These are phyloP conservation scores for Rhodotorula sp. DNA, from an alignment of 1,284 basidiomycete species.

Conservation along the genomic window DNA sequence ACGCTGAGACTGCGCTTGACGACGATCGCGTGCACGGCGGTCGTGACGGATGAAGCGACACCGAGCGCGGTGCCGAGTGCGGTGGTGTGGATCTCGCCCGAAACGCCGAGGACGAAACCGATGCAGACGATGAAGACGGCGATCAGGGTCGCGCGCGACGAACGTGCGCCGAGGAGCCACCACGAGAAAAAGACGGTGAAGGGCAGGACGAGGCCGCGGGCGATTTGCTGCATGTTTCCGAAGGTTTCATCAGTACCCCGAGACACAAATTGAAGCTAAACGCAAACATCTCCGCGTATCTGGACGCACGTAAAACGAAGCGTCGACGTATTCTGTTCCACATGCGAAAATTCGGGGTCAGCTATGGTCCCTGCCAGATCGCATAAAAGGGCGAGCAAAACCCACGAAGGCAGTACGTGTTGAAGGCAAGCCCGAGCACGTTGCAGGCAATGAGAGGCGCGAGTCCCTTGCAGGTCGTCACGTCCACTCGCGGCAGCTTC, in stretches of 20 bases:
- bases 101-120: constrained; percentile 79
- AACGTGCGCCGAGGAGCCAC: constrained; percentile 59
- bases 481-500: constrained; percentile 55
- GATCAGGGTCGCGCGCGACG: constrained; percentile 54
- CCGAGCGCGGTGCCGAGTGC: constrained; percentile 68
- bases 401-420: constrained; percentile 71
- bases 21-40: constrained; percentile 77
- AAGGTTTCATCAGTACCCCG: neutral
- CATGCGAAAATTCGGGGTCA: neutral
- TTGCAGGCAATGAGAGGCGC: constrained; percentile 70
- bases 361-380: neutral
- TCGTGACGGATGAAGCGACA: constrained; percentile 71
- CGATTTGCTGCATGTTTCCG: constrained; percentile 57
- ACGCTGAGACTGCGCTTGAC: constrained; percentile 75
- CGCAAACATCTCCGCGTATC: neutral
- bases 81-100: constrained; percentile 47
- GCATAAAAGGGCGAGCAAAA: neutral
- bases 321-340: constrained; percentile 74
- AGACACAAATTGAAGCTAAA: too few species aligned
- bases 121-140: constrained; percentile 71
- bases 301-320: constrained; percentile 67
- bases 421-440: constrained; percentile 77
- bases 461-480: constrained; percentile 66
- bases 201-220: constrained; percentile 72
- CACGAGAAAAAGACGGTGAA: constrained; percentile 79